A percentile compares a stretch with the other conserved stretches of the same genome.
Conservation (phyloP, 768 basidiomycete species). For the Aureoboletus auriporus region DNA sequence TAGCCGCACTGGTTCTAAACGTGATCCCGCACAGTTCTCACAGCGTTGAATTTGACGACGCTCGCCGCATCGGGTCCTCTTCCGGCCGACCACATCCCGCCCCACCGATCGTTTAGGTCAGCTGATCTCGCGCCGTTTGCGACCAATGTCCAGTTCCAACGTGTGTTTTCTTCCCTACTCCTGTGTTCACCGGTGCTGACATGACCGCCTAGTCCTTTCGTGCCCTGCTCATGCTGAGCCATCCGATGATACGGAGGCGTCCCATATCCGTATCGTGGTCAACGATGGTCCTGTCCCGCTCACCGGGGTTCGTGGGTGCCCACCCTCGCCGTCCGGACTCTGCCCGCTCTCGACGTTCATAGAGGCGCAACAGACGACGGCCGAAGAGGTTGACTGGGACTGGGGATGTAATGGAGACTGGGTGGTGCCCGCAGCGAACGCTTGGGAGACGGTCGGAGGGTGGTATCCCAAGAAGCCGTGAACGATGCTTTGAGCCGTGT, state of each 20-base stretch:
- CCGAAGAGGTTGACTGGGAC: slow-evolving; percentile 64
- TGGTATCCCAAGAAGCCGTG: slow-evolving; percentile 16
- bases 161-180: slow-evolving; percentile 37
- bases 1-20: background rate
- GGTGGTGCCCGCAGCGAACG: slow-evolving; percentile 58
- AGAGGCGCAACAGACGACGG: slow-evolving; percentile 59
- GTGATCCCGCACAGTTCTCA: slow-evolving; percentile 50
- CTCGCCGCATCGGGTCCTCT: slow-evolving; percentile 73
- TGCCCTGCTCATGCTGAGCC: slow-evolving; percentile 33
- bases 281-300: slow-evolving; percentile 87
- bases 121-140: slow-evolving; percentile 83
- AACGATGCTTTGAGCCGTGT: too few species aligned
- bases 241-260: slow-evolving; percentile 31
- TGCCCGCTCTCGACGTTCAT: slow-evolving; percentile 75
- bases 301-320: slow-evolving; percentile 72
- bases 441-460: slow-evolving; percentile 58
- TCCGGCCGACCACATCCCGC: slow-evolving; percentile 67
- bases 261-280: slow-evolving; percentile 76
- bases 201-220: slow-evolving; percentile 50
- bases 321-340: slow-evolving; percentile 54
- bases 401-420: slow-evolving; percentile 78
- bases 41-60: slow-evolving; percentile 77
- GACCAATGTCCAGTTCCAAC: slow-evolving; percentile 86
- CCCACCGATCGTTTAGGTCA: slow-evolving; percentile 62
- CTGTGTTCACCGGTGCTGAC: background rate